These are phyloP conservation scores for Podospora conica DNA, from an alignment of 495 filamentous ascomycete genomes.

Conservation along the genomic window DNA sequence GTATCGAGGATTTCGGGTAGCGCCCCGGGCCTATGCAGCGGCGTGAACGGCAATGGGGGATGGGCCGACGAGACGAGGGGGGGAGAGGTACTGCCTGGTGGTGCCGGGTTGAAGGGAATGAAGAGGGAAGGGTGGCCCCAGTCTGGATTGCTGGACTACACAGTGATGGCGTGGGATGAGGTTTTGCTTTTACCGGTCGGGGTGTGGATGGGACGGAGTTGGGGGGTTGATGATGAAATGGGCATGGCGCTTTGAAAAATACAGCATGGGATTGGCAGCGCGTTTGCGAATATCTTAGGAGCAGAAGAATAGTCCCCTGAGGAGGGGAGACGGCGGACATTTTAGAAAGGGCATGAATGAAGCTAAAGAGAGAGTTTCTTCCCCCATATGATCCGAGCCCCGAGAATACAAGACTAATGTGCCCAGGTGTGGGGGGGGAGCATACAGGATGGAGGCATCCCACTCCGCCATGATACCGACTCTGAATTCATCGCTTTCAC, in stretches of 20 bases:
- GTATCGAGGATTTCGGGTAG: no score
- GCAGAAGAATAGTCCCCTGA: not conserved
- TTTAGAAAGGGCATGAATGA: not conserved
- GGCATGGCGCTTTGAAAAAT: not conserved
- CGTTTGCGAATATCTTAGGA: not conserved
- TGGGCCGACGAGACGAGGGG: not conserved
- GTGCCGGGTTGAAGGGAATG: no score
- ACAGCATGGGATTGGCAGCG: not conserved
- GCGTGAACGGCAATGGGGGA: not conserved
- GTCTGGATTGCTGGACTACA: not conserved
- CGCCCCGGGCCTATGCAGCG: no score
- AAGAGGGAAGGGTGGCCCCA: not conserved
- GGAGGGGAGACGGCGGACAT: not conserved
- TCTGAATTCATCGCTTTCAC: not conserved
- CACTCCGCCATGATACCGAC: not conserved
- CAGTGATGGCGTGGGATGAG: no score
- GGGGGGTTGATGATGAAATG: not conserved
- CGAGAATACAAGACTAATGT: not conserved
- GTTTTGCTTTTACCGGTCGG: not conserved
- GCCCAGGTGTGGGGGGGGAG: not conserved
- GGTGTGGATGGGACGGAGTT: not conserved
- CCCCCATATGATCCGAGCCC: not conserved
- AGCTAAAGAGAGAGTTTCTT: not conserved
- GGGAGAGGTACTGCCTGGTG: no score
- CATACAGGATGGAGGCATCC: not conserved